A percentile compares a stretch with the other conserved stretches of the same genome.
phyloP scores from a whole-genome alignment of 1,284 basidiomycete species.

The Rhodotorula sp. region DNA sequence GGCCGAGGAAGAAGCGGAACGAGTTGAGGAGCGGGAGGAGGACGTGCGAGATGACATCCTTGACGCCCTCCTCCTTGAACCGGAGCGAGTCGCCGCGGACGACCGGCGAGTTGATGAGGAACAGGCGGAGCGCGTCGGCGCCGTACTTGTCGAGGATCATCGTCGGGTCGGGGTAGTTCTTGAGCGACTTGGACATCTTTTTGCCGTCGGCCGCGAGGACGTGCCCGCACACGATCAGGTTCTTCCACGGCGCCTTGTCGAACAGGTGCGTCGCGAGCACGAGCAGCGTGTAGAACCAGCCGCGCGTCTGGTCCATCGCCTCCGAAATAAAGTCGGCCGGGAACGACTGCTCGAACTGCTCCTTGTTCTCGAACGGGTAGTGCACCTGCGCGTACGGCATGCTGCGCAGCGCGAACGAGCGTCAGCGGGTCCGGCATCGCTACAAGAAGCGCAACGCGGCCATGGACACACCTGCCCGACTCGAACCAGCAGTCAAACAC shows the following conservation, averaged over 20 bases:
- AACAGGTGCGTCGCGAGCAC: slow-evolving; percentile 95
- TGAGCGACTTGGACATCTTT: slow-evolving; percentile 99
- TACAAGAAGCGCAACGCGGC: not conserved
- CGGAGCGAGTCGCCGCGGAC: slow-evolving; percentile 96
- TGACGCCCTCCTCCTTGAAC: slow-evolving; percentile 97
- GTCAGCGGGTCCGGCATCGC: not conserved
- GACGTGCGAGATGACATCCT: slow-evolving; percentile 91
- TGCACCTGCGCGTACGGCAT: slow-evolving; percentile 99
- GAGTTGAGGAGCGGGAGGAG: slow-evolving; percentile 99
- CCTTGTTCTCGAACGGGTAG: slow-evolving; percentile 97
- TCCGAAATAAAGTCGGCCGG: slow-evolving; percentile 99
- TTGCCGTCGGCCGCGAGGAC: slow-evolving; percentile 97
- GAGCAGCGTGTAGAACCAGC: slow-evolving; percentile 99
- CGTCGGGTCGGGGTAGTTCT: slow-evolving; percentile 98
- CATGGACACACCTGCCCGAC: slow-evolving; percentile 76
- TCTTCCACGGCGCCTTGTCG: slow-evolving; percentile 94
- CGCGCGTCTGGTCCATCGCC: slow-evolving; percentile 67
- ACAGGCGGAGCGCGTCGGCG: slow-evolving; percentile 95
- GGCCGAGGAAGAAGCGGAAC: slow-evolving; percentile 99
- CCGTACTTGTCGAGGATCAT: slow-evolving; percentile 88
- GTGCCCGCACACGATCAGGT: slow-evolving; percentile 93
- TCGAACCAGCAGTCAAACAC: slow-evolving; percentile 99
- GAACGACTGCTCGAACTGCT: slow-evolving; percentile 74
- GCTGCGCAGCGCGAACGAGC: slow-evolving; percentile 55
- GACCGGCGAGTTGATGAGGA: slow-evolving; percentile 98